Evolutionary conservation across 805 yeast genomes (phyloP), one percentile per base, ranked within the genome.

Genomic region (Pichia pseudocactophila): DNA sequence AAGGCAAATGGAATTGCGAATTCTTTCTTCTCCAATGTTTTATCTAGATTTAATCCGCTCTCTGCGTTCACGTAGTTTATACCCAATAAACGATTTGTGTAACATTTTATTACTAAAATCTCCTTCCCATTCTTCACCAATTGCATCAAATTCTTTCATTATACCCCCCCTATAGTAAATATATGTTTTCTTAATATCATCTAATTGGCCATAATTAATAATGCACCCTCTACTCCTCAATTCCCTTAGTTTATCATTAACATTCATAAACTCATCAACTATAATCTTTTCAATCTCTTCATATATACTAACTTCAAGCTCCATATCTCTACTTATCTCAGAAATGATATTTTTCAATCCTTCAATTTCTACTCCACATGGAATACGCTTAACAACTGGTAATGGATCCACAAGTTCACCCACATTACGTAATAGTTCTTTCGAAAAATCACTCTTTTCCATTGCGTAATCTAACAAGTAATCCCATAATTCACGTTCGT

Each of bases 401-500:
- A 79, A 70, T 3, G 92, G 86, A 51, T 80, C 82, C 31, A 76
- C 70, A 35, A 71, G 70, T 39, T 71, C 78, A 49, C 82, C 85
- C 1, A 84, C 78, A 42, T 75, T 68, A 44, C 82, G 80, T 43
- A 92, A 70, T 37, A 90, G 65, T 7, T 83, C 82, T 46, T 76
- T 75, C 34, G 90, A 80, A 55, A 86, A 88, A n/a, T 68, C 68
- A 0, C 96, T 92, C 49, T 78, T 78, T 32, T 71, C 69, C 64
- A 80, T 70, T 17, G 95, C 79, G 57, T 79, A 77, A 17, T 76
- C 78, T 10, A 90, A 63, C 47, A 90, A 67, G 36, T 78, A 76
- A 34, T 78, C 78, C 95, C 96, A 88, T 10, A 87, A 64, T n/a
- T 85, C 94, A 18, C 67, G 60, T 51, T 87, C 94, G 39, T 78